Percentiles rank a stretch among this genome's conserved stretches.
Evolutionary conservation across 2,329 filamentous ascomycete genomes (phyloP).

Genomic region (Fusarium sambucinum): DNA sequence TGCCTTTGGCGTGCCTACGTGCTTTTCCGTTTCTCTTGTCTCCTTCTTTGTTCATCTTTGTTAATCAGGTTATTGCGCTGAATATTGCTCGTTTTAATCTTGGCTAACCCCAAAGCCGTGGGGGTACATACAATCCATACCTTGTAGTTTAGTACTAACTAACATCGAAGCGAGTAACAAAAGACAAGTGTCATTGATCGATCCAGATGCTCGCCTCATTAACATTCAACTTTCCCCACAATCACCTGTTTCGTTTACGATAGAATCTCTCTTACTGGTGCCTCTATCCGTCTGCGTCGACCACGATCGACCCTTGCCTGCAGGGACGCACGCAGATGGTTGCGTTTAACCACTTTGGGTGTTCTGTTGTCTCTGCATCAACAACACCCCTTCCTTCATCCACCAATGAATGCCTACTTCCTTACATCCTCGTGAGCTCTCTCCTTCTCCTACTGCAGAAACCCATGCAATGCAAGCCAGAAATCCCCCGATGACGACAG

Average conservation of each 20-base stretch:
- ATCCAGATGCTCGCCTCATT: conserved; percentile 29
- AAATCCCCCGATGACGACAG: conserved; percentile 43
- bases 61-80: conserved; percentile 12
- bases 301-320: conserved; percentile 34
- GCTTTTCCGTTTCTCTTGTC: conserved; percentile 9
- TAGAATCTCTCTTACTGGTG: conserved; percentile 20
- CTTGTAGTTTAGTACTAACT: neutral
- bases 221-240: conserved; percentile 40
- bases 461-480: conserved; percentile 37
- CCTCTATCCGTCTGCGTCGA: conserved; percentile 29
- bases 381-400: conserved; percentile 29
- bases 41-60: conserved; percentile 16
- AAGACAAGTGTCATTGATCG: conserved; percentile 9
- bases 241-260: conserved; percentile 33
- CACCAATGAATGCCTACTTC: conserved; percentile 29
- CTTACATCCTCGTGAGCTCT: conserved; percentile 7
- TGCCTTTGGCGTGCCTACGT: conserved; percentile 3
- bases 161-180: neutral
- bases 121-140: no score
- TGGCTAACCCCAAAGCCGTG: conserved; percentile 35
- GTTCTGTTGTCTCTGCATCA: conserved; percentile 37
- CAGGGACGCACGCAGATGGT: conserved; percentile 30
- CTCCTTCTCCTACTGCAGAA: conserved; percentile 15
- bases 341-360: conserved; percentile 19
- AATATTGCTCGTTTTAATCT: conserved; percentile 22